A percentile compares a stretch with the other conserved stretches of the same genome.
These are phyloP conservation scores for Teunomyces panamensis DNA, from an alignment of 805 yeast species.

Conservation along the genomic window DNA sequence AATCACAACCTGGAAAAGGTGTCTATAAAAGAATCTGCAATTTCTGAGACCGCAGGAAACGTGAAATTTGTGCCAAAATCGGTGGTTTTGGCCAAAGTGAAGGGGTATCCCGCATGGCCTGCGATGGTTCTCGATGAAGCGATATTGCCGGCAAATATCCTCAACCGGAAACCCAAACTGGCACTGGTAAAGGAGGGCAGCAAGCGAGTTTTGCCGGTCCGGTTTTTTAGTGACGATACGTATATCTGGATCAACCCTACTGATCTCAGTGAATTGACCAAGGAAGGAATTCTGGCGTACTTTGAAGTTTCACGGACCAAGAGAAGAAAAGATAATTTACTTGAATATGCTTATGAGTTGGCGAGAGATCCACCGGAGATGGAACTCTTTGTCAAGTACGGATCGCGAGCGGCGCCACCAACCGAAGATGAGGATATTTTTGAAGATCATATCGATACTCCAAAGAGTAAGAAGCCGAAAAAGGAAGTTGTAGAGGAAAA, in stretches of 20 bases:
- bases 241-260: constrained; percentile 60
- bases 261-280: constrained; percentile 49
- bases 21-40: neutral
- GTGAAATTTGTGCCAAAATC: constrained; percentile 6
- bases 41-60: neutral
- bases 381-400: constrained; percentile 39
- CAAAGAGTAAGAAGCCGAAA: constrained; percentile 10
- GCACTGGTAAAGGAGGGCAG: neutral
- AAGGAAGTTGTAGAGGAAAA: neutral
- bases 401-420: constrained; percentile 45
- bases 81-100: constrained; percentile 67
- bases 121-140: constrained; percentile 69
- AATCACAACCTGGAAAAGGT: neutral
- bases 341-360: constrained; percentile 51
- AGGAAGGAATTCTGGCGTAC: constrained; percentile 40
- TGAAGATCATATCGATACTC: constrained; percentile 13
- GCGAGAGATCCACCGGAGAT: constrained; percentile 47
- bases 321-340: constrained; percentile 42
- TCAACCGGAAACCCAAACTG: constrained; percentile 48
- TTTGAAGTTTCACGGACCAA: constrained; percentile 21
- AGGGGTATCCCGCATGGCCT: constrained; percentile 91
- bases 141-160: constrained; percentile 57
- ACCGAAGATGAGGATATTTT: constrained; percentile 13
- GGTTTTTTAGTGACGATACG: constrained; percentile 70
- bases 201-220: constrained; percentile 45